Conservation (phyloP, 495 filamentous ascomycete species). For the Hapsidospora chrysogenum region DNA sequence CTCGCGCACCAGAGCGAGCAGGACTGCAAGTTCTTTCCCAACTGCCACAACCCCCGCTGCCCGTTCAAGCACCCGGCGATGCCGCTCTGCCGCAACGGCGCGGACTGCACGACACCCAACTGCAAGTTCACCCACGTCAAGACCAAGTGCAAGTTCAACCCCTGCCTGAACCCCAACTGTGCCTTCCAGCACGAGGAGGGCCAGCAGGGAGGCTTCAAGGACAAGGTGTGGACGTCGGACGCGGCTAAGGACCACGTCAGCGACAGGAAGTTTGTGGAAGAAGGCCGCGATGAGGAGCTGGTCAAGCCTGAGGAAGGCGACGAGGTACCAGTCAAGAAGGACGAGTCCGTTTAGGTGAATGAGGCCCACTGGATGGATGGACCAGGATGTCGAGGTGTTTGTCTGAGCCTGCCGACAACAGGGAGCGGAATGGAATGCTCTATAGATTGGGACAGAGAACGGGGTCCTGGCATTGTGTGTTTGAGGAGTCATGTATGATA, state of each 20-base stretch:
- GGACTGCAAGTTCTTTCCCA: conserved; percentile 87
- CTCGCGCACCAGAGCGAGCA: conserved; percentile 60
- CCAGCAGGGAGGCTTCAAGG: conserved; percentile 60
- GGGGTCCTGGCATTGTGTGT: too few species aligned
- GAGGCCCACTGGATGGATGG: conserved; percentile 7
- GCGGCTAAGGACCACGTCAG: conserved; percentile 53
- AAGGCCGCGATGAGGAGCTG: conserved; percentile 51
- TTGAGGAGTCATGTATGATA: too few species aligned
- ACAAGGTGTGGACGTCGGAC: conserved; percentile 79
- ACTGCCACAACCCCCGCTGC: conserved; percentile 78
- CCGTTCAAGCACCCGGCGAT: conserved; percentile 73
- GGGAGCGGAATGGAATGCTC: not conserved
- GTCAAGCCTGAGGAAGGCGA: conserved; percentile 60
- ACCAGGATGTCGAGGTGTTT: conserved; percentile 7
- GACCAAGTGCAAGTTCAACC: conserved; percentile 76
- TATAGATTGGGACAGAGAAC: too few species aligned
- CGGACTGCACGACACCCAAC: conserved; percentile 64
- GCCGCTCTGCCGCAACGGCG: conserved; percentile 76
- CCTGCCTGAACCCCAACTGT: conserved; percentile 73
- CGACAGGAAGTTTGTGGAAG: conserved; percentile 81
- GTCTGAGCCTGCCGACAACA: conserved; percentile 5
- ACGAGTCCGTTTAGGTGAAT: too few species aligned
- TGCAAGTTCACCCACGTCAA: conserved; percentile 84
- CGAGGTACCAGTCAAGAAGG: conserved; percentile 8
- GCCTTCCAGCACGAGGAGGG: conserved; percentile 86